Percentiles rank a stretch among this genome's conserved stretches.
Evolutionary conservation across 768 basidiomycete species (phyloP).

Genomic region (Serpula lacrymans): DNA sequence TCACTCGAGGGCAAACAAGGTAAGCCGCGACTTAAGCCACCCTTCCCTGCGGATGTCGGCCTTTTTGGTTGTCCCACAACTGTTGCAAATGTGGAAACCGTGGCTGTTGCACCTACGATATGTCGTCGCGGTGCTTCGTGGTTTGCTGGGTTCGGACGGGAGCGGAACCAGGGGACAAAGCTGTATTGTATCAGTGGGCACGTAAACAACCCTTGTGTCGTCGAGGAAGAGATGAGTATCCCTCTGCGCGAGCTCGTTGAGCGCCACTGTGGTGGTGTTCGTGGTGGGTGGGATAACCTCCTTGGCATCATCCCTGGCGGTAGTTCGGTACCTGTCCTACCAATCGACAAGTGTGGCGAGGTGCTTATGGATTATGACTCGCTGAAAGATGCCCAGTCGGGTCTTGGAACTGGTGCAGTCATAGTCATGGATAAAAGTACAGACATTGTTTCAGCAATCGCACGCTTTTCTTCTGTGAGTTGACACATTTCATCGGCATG

Average conservation of each 20-base stretch:
- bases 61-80: constrained; percentile 97
- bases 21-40: constrained; percentile 95
- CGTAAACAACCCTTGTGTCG: constrained; percentile 96
- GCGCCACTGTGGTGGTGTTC: constrained; percentile 94
- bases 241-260: constrained; percentile 91
- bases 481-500: background rate
- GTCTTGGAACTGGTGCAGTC: constrained; percentile 96
- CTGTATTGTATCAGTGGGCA: constrained; percentile 95
- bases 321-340: constrained; percentile 89
- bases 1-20: constrained; percentile 97
- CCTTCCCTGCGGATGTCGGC: constrained; percentile 98
- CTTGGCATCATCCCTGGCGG: constrained; percentile 97
- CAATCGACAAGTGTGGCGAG: constrained; percentile 76
- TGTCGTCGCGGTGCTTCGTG: constrained; percentile 83
- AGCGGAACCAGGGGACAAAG: constrained; percentile 95
- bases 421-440: constrained; percentile 99
- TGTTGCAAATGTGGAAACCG: constrained; percentile 98
- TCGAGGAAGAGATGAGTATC: constrained; percentile 99
- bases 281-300: constrained; percentile 95
- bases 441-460: constrained; percentile 91
- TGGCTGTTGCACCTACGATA: constrained; percentile 96
- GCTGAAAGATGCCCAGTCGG: constrained; percentile 92
- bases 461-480: constrained; percentile 79
- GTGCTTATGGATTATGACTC: constrained; percentile 99
- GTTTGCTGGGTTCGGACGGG: constrained; percentile 92